Evolutionary conservation across 148 eudicot genomes (phyloP), one percentile per base, ranked within the genome.

Genomic region (Persicaria tinctoria): DNA sequence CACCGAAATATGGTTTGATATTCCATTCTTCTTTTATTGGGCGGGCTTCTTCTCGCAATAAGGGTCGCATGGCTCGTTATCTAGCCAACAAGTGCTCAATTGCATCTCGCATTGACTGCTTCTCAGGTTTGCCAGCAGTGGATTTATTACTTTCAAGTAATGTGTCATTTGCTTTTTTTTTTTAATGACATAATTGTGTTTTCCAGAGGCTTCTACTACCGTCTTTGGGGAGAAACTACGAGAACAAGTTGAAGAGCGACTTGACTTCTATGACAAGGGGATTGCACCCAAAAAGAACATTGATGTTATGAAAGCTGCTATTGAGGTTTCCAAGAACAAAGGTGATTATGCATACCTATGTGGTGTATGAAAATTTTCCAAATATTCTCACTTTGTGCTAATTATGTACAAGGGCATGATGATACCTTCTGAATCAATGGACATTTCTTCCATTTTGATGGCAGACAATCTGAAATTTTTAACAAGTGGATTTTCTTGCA

Each of bases 31-130:
- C 99, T 54, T 95, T 95, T 81, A 95, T 95, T 79, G 97, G 99
- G 45, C 99, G 99, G 14, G 99, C 97, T 57, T 90, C 99, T 73
- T 89, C 99, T 62, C 74, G 79, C 44, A 95, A 95, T 73, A 95
- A 95, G 85, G 99, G 99, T 16, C 91, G 97, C 17, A 95, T 95
- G 97, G 99, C 99, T 73, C 99, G 99, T 48, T 95, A 95, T 79
- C 97, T 92, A 80, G 97, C 97, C 50, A 95, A 95, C 89, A 95
- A 95, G 86, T 95, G 99, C 82, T 95, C 97, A 17, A 92, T 95
- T 73, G 99, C 99, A 46, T 89, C 99, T 73, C 89, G 99, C 55
- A 86, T 95, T 46, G 99, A 95, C 74, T 95, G 99, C 78, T 95
- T 95, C 86, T 80, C 90, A 78, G 97, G 99, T 90, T 74, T 79